Percentiles rank a stretch among this genome's conserved stretches.
Conservation (phyloP, 805 yeast genomes). For the Teunomyces atbi region DNA sequence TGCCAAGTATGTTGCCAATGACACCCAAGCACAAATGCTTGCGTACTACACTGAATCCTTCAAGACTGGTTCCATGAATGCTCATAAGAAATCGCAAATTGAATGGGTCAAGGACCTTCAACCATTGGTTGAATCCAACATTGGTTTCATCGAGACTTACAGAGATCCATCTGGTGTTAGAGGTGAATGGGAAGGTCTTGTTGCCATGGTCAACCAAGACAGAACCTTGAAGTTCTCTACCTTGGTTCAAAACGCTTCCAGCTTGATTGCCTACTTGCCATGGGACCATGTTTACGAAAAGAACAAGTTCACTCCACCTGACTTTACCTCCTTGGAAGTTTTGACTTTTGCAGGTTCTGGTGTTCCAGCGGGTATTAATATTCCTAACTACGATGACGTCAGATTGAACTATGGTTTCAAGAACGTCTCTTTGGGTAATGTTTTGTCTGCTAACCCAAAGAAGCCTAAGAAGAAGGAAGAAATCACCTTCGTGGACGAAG, state of each 20-base stretch:
- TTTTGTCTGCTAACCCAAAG: conserved; percentile 63
- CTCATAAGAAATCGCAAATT: conserved; percentile 81
- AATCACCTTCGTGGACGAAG: conserved; percentile 59
- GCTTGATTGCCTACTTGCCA: conserved; percentile 66
- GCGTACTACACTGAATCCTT: conserved; percentile 67
- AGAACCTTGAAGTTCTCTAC: conserved; percentile 76
- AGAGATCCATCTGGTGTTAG: conserved; percentile 89
- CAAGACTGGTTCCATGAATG: conserved; percentile 76
- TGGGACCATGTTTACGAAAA: conserved; percentile 79
- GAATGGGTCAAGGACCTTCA: conserved; percentile 86
- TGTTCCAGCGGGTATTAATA: conserved; percentile 89
- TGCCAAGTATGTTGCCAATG: conserved; percentile 64
- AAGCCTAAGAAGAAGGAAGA: conserved; percentile 66
- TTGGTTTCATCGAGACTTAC: conserved; percentile 91
- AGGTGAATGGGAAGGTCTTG: conserved; percentile 93
- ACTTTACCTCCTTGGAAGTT: conserved; percentile 87
- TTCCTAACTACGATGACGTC: conserved; percentile 90
- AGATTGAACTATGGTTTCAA: conserved; percentile 82
- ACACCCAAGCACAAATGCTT: conserved; percentile 65
- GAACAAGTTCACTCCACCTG: conserved; percentile 87
- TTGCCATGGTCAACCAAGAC: conserved; percentile 86
- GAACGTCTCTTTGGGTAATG: conserved; percentile 86
- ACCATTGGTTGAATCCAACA: conserved; percentile 68
- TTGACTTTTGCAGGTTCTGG: conserved; percentile 88
- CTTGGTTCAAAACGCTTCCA: conserved; percentile 65